Base-by-base conservation (phyloP, 2,329 filamentous ascomycete genomes). In the Didymella glomerata region DNA sequence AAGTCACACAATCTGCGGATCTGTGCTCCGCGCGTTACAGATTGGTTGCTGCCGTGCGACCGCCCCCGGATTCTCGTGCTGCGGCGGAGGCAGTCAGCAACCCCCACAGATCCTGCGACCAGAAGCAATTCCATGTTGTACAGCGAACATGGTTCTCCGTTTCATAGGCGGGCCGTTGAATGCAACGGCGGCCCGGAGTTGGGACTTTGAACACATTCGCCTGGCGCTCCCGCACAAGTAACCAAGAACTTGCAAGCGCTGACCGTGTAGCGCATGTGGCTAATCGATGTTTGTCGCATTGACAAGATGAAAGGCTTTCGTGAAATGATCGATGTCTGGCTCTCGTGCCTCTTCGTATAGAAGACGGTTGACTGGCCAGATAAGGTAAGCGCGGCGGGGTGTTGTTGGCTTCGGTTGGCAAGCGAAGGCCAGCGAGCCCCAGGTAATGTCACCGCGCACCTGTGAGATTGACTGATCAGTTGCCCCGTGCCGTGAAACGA, bases 391-490 rank as follows among this genome's bases (percentile, higher is more conserved):
- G 56, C 20, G 45, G 46, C 50, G 45, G 56, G 44, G 30, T 6
- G 48, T 48, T 16, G 20, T 48, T 16, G 20, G 20, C 62, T 59
- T 70, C 68, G 66, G 63, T 56, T 69, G 56, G 63, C 61, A 70
- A 67, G 62, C 68, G 68, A 70, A 36, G 32, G 32, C 32, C 16
- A 60, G 53, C 32, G 4, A 60, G 53, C 38, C 40, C 28, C 55
- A 57, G 54, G 42, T 48, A 57, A 41, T 50, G 25, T 49, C 32
- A 18, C n/a, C 36, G 36, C 36, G 36, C 36, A 20, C 36, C 36
- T 40, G 36, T 40, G n/a, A 56, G 53, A 55, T 48, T 46, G 47
- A 41, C 13, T 40, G 36, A 40, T 36, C 44, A 48, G 38, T 32
- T 40, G 49, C 30, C 51, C 52, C 61, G 51, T 54, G 56, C 56